These are phyloP conservation scores for Tephrocybe rancida DNA, from an alignment of 768 basidiomycete genomes.

Conservation along the genomic window DNA sequence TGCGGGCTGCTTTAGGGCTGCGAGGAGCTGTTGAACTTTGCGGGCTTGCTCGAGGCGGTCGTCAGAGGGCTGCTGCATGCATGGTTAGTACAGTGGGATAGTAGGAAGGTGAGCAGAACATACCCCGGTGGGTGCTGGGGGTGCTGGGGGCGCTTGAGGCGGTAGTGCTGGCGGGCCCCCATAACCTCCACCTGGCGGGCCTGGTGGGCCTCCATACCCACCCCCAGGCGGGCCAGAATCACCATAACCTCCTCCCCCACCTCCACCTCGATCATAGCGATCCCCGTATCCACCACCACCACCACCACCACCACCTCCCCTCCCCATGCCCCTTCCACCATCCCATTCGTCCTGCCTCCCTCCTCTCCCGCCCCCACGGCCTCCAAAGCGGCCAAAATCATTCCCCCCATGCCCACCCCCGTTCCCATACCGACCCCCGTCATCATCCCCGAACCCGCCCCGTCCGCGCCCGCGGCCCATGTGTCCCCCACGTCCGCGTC, in stretches of 20 bases:
- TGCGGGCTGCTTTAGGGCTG: conserved; percentile 76
- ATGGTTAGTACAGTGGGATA: background rate
- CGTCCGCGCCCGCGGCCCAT: conserved; percentile 43
- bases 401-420: conserved; percentile 39
- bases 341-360: conserved; percentile 44
- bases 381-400: conserved; percentile 46
- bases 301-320: conserved; percentile 32
- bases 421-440: conserved; percentile 50
- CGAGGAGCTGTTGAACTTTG: conserved; percentile 83
- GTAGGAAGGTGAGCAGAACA: background rate
- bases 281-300: conserved; percentile 44
- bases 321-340: conserved; percentile 17
- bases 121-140: conserved; percentile 21
- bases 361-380: conserved; percentile 42
- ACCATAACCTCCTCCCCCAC: conserved; percentile 21
- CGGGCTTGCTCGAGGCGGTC: conserved; percentile 88
- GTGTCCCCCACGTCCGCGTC: conserved; percentile 42
- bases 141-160: conserved; percentile 21
- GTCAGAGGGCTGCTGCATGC: conserved; percentile 48
- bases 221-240: conserved; percentile 29
- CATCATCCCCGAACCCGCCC: conserved; percentile 37
- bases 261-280: conserved; percentile 44
- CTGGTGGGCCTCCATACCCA: conserved; percentile 18
- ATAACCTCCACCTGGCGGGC: conserved; percentile 24
- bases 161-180: conserved; percentile 18